A percentile compares a stretch with the other conserved stretches of the same genome.
Evolutionary conservation across 2,329 filamentous ascomycete genomes (phyloP).

Genomic region (Colletotrichum tropicale): DNA sequence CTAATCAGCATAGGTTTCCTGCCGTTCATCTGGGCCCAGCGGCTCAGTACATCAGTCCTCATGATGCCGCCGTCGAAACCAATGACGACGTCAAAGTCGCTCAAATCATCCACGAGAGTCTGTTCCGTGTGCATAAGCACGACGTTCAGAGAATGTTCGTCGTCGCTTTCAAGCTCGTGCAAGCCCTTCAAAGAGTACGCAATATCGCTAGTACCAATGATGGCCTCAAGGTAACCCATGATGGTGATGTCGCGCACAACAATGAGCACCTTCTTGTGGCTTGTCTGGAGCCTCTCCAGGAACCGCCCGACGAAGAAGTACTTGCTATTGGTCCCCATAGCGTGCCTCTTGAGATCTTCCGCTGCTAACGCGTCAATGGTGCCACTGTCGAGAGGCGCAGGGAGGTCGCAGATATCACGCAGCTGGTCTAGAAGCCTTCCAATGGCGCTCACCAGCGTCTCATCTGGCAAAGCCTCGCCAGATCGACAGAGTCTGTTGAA

Average conservation of each 20-base stretch:
- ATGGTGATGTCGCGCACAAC: conserved; percentile 55
- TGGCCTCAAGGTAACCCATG: conserved; percentile 54
- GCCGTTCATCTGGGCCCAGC: conserved; percentile 11
- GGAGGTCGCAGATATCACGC: conserved; percentile 61
- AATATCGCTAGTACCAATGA: conserved; percentile 46
- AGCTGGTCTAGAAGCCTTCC: conserved; percentile 56
- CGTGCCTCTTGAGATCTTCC: conserved; percentile 54
- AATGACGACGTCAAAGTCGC: conserved; percentile 54
- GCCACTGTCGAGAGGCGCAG: conserved; percentile 54
- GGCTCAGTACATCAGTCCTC: conserved; percentile 30
- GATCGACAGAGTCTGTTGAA: conserved; percentile 37
- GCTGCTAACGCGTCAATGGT: conserved; percentile 40
- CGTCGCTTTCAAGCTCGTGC: conserved; percentile 31
- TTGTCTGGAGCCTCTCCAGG: conserved; percentile 45
- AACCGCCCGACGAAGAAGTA: conserved; percentile 64
- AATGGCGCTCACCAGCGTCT: conserved; percentile 45
- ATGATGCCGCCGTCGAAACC: conserved; percentile 58
- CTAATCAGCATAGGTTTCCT: conserved; percentile 50
- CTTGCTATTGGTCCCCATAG: conserved; percentile 62
- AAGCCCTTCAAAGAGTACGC: conserved; percentile 38
- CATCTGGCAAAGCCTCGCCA: conserved; percentile 17
- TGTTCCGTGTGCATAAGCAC: conserved; percentile 47
- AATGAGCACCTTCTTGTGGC: conserved; percentile 55
- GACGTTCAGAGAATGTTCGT: conserved; percentile 39
- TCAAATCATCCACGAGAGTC: conserved; percentile 37